Evolutionary conservation across 202 grass and related monocot species (phyloP).

Genomic region (Panicum hallii): DNA sequence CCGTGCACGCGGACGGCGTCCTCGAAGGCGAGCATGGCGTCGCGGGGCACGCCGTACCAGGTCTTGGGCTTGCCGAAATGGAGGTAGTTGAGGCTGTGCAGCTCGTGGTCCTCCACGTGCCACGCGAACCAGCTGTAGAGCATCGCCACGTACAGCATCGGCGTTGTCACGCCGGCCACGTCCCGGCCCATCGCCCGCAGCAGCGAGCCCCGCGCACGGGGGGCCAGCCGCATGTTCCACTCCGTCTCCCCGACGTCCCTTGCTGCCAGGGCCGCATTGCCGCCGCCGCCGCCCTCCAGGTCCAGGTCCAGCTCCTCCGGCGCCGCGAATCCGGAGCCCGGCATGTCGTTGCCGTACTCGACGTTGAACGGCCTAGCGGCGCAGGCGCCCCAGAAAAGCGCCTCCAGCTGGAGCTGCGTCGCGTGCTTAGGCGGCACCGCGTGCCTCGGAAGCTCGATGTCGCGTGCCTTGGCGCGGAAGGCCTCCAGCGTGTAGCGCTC

Average conservation of each 20-base stretch:
- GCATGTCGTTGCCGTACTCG: constrained; percentile 99
- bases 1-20: constrained; percentile 82
- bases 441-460: constrained; percentile 74
- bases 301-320: constrained; percentile 42
- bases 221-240: constrained; percentile 96
- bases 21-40: constrained; percentile 92
- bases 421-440: constrained; percentile 42
- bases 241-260: constrained; percentile 86
- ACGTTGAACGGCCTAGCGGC: constrained; percentile 86
- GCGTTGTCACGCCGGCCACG: constrained; percentile 89
- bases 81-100: constrained; percentile 97
- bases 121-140: constrained; percentile 99
- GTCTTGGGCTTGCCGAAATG: constrained; percentile 91
- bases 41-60: constrained; percentile 98
- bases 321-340: constrained; percentile 78
- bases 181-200: constrained; percentile 87
- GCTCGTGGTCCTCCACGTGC: constrained; percentile 99
- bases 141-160: constrained; percentile 99
- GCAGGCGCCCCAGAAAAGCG: constrained; percentile 93
- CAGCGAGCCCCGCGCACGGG: constrained; percentile 77
- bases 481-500: constrained; percentile 85
- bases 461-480: constrained; percentile 82
- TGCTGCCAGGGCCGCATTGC: constrained; percentile 33
- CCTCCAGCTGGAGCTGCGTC: constrained; percentile 68
- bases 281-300: constrained; percentile 4